These are phyloP conservation scores for Goffeauzyma gilvescens DNA, from an alignment of 768 basidiomycete species.

Conservation along the genomic window DNA sequence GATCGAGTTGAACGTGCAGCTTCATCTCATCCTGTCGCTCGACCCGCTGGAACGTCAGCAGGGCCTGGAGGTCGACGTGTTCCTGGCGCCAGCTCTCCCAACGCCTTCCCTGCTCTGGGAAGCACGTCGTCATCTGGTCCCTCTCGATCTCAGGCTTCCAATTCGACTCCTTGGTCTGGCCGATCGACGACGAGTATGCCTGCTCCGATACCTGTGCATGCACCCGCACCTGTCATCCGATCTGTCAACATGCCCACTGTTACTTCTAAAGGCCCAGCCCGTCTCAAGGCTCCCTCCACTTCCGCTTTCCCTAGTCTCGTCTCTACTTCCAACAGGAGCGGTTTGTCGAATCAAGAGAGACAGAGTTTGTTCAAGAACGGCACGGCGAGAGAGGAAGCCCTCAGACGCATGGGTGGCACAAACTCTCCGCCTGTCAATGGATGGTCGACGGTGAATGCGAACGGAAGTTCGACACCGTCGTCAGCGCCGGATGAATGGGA, in stretches of 20 bases:
- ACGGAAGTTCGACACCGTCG: not conserved
- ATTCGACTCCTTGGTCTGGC: slow-evolving; percentile 23
- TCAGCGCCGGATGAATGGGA: not conserved
- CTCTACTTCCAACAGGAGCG: not conserved
- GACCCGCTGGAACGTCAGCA: slow-evolving; percentile 10
- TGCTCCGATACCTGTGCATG: slow-evolving; percentile 4
- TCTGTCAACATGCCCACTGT: slow-evolving; percentile 22
- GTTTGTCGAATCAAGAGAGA: slow-evolving; percentile 14
- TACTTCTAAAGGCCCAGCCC: slow-evolving; percentile 5
- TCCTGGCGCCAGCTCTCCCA: slow-evolving; percentile 16
- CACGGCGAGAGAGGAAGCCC: slow-evolving; percentile 20
- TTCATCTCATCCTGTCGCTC: slow-evolving; percentile 15
- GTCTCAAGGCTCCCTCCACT: slow-evolving; percentile 13
- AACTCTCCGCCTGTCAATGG: slow-evolving; percentile 6
- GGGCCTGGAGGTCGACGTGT: slow-evolving; percentile 16
- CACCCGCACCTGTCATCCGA: slow-evolving; percentile 18
- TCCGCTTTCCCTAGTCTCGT: slow-evolving; percentile 27
- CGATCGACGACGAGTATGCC: slow-evolving; percentile 14
- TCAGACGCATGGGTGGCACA: slow-evolving; percentile 18
- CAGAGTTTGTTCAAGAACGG: slow-evolving; percentile 21
- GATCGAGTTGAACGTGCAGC: slow-evolving; percentile 77
- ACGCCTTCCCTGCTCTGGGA: slow-evolving; percentile 23
- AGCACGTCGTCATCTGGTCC: not conserved
- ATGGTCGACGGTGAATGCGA: not conserved
- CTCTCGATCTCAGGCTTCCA: not conserved